These are phyloP conservation scores for Cladosporium sp. DNA, from an alignment of 2,329 filamentous ascomycete species.

Conservation along the genomic window DNA sequence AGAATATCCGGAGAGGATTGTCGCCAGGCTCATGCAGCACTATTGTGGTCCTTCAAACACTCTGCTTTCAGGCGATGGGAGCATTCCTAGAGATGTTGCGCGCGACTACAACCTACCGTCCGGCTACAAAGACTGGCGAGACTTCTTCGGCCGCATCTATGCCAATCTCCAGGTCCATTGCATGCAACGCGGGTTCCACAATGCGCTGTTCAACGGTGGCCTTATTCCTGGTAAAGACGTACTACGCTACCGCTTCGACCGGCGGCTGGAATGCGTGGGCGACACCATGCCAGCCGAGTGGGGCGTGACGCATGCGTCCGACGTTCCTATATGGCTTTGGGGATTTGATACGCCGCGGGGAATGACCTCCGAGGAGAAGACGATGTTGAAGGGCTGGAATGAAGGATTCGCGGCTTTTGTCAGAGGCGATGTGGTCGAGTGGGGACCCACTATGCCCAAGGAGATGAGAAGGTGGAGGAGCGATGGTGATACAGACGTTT, in stretches of 20 bases:
- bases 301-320: conserved; percentile 54
- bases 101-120: conserved; percentile 16
- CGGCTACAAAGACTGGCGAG: conserved; percentile 43
- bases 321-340: conserved; percentile 55
- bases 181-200: conserved; percentile 51
- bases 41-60: not conserved
- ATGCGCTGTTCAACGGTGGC: conserved; percentile 40
- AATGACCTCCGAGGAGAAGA: conserved; percentile 43
- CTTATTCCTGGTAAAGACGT: conserved; percentile 41
- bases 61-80: too few relatives aligned
- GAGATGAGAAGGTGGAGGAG: conserved; percentile 42
- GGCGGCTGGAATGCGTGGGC: conserved; percentile 46
- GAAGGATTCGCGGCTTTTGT: conserved; percentile 38
- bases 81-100: too few relatives aligned
- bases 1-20: not conserved
- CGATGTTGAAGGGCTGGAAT: conserved; percentile 36
- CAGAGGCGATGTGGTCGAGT: conserved; percentile 36
- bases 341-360: conserved; percentile 40
- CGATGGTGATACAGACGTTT: conserved; percentile 44
- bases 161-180: conserved; percentile 54
- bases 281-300: conserved; percentile 40
- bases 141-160: conserved; percentile 53
- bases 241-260: conserved; percentile 52
- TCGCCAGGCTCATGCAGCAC: not conserved
- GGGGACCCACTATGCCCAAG: conserved; percentile 33